Evolutionary conservation across 1,284 basidiomycete genomes (phyloP), one percentile per base, ranked within the genome.

Genomic region (Stereum hirsutum): DNA sequence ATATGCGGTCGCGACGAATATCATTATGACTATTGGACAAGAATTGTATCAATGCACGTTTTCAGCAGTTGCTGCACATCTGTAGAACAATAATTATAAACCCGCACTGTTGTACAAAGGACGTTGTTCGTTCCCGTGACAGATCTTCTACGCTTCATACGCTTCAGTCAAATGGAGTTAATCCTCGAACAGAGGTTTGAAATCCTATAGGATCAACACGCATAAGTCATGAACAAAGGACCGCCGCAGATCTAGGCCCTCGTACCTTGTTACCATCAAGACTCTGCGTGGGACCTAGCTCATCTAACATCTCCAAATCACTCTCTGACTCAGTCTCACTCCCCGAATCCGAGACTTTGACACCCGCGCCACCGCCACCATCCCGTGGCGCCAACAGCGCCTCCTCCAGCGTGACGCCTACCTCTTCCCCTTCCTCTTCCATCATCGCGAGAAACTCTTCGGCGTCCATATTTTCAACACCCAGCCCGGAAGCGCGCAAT

Each of bases 141-240:
- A 35, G 17, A 20, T 10, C 28, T 3, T 35, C 5, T 10, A 35
- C 15, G 33, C 33, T 17, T 7, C 20, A 5, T 8, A 11, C 36
- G 6, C 21, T 10, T 42, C 17, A 14, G 25, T n/a, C n/a, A n/a
- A 5, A 17, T 6, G 4, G 20, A 6, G 30, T 66, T 56, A 84
- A 53, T 84, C 81, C 47, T 81, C 76, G 51, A 84, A 84, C 20
- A 84, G 57, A 28, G 81, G 81, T 49, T 68, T 71, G 59, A 84
- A 84, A 17, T 55, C 51, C 75, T 79, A 53, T 14, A 41, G 32
- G 40, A 15, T 21, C 41, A 35, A 33, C 21, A 14, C 26, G 40
- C 31, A 28, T 19, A 23, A 15, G 12, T 37, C n/a, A 12, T 32
- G 20, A 41, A 41, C 8, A 10, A 23, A 33, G 14, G 28, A 35